Percentiles rank a stretch among this genome's conserved stretches.
These are phyloP conservation scores for Calonectria ilicicola DNA, from an alignment of 2,329 filamentous ascomycete species.

Conservation along the genomic window DNA sequence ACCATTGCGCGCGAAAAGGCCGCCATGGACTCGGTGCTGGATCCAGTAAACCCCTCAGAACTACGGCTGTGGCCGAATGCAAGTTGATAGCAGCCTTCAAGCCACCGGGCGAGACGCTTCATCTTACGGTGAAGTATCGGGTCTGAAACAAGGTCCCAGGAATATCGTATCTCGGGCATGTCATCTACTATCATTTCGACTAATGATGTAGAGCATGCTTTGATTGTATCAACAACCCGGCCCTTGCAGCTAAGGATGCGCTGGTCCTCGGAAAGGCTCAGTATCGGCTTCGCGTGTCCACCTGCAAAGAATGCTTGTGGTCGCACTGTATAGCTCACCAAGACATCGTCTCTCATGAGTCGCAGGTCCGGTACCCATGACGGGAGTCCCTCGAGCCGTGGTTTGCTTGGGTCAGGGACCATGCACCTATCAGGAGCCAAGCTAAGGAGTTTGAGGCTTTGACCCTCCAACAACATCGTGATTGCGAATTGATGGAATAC, in stretches of 20 bases:
- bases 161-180: not conserved
- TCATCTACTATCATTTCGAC: not conserved
- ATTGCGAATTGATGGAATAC: not conserved
- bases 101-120: not conserved
- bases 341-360: not conserved
- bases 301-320: not conserved
- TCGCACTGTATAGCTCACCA: not conserved
- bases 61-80: not conserved
- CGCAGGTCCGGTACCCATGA: slow-evolving; percentile 7
- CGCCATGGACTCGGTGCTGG: not conserved
- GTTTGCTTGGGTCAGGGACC: not conserved
- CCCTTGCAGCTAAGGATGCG: not conserved
- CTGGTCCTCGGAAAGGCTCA: not conserved
- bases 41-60: not conserved
- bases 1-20: not conserved
- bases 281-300: not conserved
- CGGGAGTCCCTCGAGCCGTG: not conserved
- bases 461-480: not conserved
- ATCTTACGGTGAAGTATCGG: not conserved
- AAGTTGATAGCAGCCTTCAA: not conserved
- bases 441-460: slow-evolving; percentile 6
- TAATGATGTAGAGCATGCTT: not conserved
- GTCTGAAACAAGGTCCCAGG: not conserved
- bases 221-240: not conserved
- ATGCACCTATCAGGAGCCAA: not conserved